Evolutionary conservation across 805 yeast genomes (phyloP), one percentile per base, ranked within the genome.

Genomic region (Candida coleopterorum): DNA sequence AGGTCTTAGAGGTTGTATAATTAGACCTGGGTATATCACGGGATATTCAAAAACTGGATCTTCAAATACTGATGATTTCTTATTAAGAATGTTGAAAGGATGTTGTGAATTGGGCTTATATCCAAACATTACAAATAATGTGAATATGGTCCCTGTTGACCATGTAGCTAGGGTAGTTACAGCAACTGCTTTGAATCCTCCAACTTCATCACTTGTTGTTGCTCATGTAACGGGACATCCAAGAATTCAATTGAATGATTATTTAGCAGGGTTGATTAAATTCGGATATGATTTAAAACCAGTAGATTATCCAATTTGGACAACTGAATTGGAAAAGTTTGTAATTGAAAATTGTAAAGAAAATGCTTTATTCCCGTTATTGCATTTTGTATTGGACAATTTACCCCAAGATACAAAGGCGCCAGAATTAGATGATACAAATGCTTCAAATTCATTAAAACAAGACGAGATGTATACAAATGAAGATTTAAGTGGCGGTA

Each of bases 201-300:
- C 93, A 17, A 51, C 53, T 26, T 49, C 60, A 16, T 70, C 64
- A 34, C 62, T 79, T 29, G 64, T 80, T 1, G 98, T 94, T 28
- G 88, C 87, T 2, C 98, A 93, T 30, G 97, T 93, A n/a, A 93
- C 97, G 5, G 94, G 90, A 17, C 97, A 93, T 51, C 99, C 99
- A 42, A 79, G 98, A 57, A 79, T 87, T 41, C 67, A 75, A 28
- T 84, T 89, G 66, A 81, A 77, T 51, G 79, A 84, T 46, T 90
- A 79, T 64, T 64, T 93, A 47, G 77, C 78, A 12, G 53, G 81
- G 8, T 69, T 89, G 53, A 62, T 69, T 38, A 56, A 63, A 10
- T 90, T 77, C 50, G 98, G 98, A 7, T 94, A 85, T 61, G 51
- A 68, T 15, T 77, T 85, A 32, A 60, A 64, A 41, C 67, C 71